Conservation (phyloP, 139 green algal species). For the Chlorella sp. region DNA sequence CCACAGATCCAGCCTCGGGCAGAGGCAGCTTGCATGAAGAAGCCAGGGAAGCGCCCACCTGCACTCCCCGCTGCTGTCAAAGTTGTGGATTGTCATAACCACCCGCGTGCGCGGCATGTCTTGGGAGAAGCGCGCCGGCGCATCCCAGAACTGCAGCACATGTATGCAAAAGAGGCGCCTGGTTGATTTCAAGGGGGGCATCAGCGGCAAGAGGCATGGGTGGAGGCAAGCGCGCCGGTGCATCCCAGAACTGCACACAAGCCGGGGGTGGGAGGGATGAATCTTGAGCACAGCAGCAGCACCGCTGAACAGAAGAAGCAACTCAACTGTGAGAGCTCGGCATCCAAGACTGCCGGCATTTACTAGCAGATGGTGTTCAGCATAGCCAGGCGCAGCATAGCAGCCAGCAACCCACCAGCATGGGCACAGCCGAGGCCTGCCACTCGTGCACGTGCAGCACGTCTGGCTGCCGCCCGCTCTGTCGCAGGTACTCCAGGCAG, state of each 20-base stretch:
- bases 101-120: slow-evolving; percentile 54
- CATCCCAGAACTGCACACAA: slow-evolving; percentile 76
- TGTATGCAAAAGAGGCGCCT: too few relatives aligned
- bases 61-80: slow-evolving; percentile 92
- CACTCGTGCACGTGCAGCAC: slow-evolving; percentile 95
- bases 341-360: too few relatives aligned
- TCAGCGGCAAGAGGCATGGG: slow-evolving; percentile 22
- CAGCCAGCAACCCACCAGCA: slow-evolving; percentile 54
- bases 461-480: slow-evolving; percentile 57
- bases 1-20: too few relatives aligned
- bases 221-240: slow-evolving; percentile 51
- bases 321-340: too few relatives aligned
- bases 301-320: too few relatives aligned
- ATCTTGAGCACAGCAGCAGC: too few relatives aligned
- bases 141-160: slow-evolving; percentile 84
- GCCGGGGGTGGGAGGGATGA: too few relatives aligned
- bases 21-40: too few relatives aligned
- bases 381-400: too few relatives aligned
- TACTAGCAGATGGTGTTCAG: too few relatives aligned
- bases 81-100: slow-evolving; percentile 95
- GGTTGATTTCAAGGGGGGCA: too few relatives aligned
- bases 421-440: slow-evolving; percentile 80
- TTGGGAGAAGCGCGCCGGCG: slow-evolving; percentile 52
- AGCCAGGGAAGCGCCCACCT: too few relatives aligned
- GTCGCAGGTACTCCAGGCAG: slow-evolving; percentile 83